Evolutionary conservation across 2,329 filamentous ascomycete species (phyloP).

Genomic region (Ceratocystis variospora): DNA sequence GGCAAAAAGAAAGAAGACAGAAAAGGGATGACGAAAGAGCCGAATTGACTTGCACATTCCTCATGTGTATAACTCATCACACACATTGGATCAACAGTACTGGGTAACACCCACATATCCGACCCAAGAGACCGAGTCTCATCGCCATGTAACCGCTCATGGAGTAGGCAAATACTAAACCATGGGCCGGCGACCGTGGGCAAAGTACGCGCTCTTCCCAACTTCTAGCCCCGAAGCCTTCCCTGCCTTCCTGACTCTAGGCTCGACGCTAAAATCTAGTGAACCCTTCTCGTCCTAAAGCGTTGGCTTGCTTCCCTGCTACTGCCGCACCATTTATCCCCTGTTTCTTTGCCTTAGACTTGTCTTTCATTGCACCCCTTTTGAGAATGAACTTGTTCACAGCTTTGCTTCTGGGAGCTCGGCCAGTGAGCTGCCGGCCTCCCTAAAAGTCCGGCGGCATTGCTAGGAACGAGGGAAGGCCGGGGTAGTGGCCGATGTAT

Average conservation of each 20-base stretch:
- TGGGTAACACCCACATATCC: too few species aligned
- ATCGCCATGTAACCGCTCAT: not conserved
- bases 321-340: not conserved
- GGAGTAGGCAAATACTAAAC: not conserved
- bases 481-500: too few species aligned
- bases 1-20: not conserved
- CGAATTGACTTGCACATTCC: too few species aligned
- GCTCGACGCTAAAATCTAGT: not conserved
- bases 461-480: too few species aligned
- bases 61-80: too few species aligned
- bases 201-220: not conserved
- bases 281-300: conserved; percentile 3
- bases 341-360: not conserved
- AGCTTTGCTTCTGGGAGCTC: not conserved
- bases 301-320: not conserved
- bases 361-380: not conserved
- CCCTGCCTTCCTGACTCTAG: not conserved
- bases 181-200: not conserved
- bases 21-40: not conserved
- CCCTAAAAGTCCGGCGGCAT: too few species aligned
- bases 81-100: too few species aligned
- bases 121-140: not conserved
- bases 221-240: not conserved
- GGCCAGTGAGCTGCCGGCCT: too few species aligned
- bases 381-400: not conserved